Conservation (phyloP, 2,329 filamentous ascomycete genomes). For the Verticillium tricorpus region DNA sequence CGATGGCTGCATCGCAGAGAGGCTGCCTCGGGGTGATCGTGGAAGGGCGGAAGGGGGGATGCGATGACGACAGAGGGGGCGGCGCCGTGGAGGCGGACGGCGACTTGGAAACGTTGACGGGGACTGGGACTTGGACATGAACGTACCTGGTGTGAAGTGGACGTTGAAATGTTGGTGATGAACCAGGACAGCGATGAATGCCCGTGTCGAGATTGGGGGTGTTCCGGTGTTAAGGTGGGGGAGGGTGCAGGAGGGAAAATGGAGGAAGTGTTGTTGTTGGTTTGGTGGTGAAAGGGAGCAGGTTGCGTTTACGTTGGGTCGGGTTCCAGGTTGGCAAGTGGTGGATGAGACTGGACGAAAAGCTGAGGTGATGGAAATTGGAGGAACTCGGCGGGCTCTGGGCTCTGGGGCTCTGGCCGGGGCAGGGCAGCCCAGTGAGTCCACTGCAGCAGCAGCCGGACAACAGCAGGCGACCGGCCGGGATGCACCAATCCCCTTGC, state of each 20-base stretch:
- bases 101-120: neutral
- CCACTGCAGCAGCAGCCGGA: neutral
- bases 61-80: constrained; percentile 36
- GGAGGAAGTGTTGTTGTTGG: constrained; percentile 6
- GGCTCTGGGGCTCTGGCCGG: constrained; percentile 1
- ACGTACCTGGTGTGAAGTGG: constrained; percentile 12
- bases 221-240: neutral
- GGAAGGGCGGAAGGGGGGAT: constrained; percentile 14
- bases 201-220: neutral
- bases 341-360: constrained; percentile 3
- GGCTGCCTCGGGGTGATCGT: neutral
- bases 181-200: constrained; percentile 1
- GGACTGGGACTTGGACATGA: constrained; percentile 5
- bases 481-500: neutral
- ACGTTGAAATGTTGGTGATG: neutral
- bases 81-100: constrained; percentile 15
- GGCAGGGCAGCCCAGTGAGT: neutral
- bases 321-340: constrained; percentile 4
- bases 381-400: constrained; percentile 1
- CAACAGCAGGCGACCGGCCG: neutral
- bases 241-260: constrained; percentile 5
- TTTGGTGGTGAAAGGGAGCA: constrained; percentile 4
- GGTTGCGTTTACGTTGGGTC: constrained; percentile 5
- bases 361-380: constrained; percentile 7
- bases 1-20: neutral